A percentile compares a stretch with the other conserved stretches of the same genome.
Evolutionary conservation across 495 filamentous ascomycete genomes (phyloP).

Genomic region (Penicillium desertorum): DNA sequence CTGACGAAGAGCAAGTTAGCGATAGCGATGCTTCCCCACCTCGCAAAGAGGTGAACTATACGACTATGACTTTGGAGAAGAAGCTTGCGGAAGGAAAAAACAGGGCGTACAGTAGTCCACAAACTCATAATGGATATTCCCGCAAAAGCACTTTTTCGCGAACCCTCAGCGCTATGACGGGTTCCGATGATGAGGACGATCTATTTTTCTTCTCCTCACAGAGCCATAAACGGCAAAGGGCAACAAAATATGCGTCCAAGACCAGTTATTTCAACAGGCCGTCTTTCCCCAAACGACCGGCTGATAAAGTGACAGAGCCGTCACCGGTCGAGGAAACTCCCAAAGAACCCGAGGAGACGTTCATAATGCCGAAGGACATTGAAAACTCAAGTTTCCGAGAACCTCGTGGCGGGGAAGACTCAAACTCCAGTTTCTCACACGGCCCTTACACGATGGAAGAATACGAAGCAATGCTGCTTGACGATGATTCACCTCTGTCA

Average conservation of each 20-base stretch:
- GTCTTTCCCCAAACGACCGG: neutral
- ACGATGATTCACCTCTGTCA: slow-evolving; percentile 19
- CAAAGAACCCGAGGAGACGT: slow-evolving; percentile 20
- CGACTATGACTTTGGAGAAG: slow-evolving; percentile 21
- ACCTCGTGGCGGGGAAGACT: slow-evolving; percentile 6
- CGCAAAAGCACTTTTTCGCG: slow-evolving; percentile 7
- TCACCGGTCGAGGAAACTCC: slow-evolving; percentile 3
- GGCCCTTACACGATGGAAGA: slow-evolving; percentile 17
- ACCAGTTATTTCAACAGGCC: slow-evolving; percentile 5
- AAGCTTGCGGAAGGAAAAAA: slow-evolving; percentile 21
- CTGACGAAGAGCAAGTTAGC: slow-evolving; percentile 14
- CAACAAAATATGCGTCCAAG: slow-evolving; percentile 22
- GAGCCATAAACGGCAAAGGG: slow-evolving; percentile 24
- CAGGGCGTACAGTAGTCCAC: neutral
- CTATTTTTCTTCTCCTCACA: slow-evolving; percentile 15
- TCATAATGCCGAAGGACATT: slow-evolving; percentile 33
- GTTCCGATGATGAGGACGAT: slow-evolving; percentile 20
- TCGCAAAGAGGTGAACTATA: neutral
- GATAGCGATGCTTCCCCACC: neutral
- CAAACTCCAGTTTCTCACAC: slow-evolving; percentile 27
- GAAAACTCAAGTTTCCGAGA: slow-evolving; percentile 21
- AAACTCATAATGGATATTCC: slow-evolving; percentile 10
- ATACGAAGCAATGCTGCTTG: neutral
- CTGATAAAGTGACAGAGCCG: neutral
- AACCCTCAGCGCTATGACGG: slow-evolving; percentile 7